Base-by-base conservation (phyloP, 306 rosid genomes). In the Sicyos baderoa region DNA sequence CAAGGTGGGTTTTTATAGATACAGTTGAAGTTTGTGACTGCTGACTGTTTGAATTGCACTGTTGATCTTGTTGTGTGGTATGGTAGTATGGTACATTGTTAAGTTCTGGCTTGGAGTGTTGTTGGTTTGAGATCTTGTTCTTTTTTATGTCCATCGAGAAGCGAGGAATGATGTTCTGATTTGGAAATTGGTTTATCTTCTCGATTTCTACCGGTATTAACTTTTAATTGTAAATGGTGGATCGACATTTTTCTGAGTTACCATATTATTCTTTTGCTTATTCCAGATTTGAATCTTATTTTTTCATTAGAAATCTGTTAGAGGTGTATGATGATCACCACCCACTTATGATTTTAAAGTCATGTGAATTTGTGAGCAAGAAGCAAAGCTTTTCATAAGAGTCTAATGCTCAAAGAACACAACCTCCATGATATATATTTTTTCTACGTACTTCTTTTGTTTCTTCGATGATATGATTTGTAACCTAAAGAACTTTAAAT, bases 1-100 rank as follows among this genome's bases (percentile, higher is more conserved):
- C 58, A 93, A 93, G 96, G 99, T 93, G 59, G 54, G 76, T 22
- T 22, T 21, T 51, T 51, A 15, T 25, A 21, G 47, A 65, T 50
- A 15, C 47, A 23, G 17, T 55, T n/a, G 22, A 32, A 42, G n/a
- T 19, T 22, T 40, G 32, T 62, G 45, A n/a, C 58, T 14, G 2
- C 23, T 62, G 45, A n/a, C 58, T 14, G 3, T 54, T 22, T 55
- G 27, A 42, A 13, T 18, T 58, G 45, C 17, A 45, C 50, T 63
- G 42, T 55, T 0, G 54, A 45, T 25, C 53, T 9, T 74, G 15
- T 7, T 2, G 22, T 48, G 22, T 47, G 71, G 71, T 25, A 25
- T 25, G 71, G 71, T 66, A 45, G 71, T 25, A 25, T 25, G 71
- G 71, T 66, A 45, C 56, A 48, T 44, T 44, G 56, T 67, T 15